A percentile compares a stretch with the other conserved stretches of the same genome.
phyloP scores from a whole-genome alignment of 208 protist species.

The Polymyxa betae region DNA sequence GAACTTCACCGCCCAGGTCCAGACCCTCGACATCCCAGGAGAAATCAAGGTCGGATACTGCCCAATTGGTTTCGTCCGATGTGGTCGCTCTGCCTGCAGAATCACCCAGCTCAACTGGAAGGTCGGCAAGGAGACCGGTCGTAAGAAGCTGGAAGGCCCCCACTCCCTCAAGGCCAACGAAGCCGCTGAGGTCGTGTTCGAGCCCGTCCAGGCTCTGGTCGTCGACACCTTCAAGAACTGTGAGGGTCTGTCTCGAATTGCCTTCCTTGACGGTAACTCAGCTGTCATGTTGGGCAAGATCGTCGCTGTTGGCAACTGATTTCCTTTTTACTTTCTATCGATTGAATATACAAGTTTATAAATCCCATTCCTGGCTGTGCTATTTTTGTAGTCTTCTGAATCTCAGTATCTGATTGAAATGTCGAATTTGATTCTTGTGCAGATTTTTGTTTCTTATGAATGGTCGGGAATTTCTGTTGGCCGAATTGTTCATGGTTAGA shows the following conservation, averaged over 20 bases:
- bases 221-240: constrained; percentile 75
- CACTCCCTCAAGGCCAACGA: constrained; percentile 69
- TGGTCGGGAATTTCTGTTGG: too few species aligned
- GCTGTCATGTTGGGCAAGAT: constrained; percentile 73
- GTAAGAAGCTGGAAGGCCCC: constrained; percentile 69
- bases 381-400: too few species aligned
- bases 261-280: constrained; percentile 71
- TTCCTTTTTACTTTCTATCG: not conserved
- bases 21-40: constrained; percentile 72
- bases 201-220: constrained; percentile 71
- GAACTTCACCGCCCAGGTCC: constrained; percentile 71
- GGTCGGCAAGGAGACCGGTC: constrained; percentile 72
- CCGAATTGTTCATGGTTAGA: too few species aligned
- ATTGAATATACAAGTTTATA: not conserved
- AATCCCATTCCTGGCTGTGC: too few species aligned
- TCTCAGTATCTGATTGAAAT: too few species aligned
- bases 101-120: constrained; percentile 71
- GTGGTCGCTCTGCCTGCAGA: constrained; percentile 69
- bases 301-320: constrained; percentile 55
- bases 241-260: constrained; percentile 71
- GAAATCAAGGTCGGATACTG: constrained; percentile 75
- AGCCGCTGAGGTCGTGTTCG: constrained; percentile 68
- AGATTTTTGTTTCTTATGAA: too few species aligned
- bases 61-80: constrained; percentile 71
- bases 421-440: too few species aligned